Percentiles rank a stretch among this genome's conserved stretches.
phyloP scores from a whole-genome alignment of 768 basidiomycete genomes.

The Calocera viscosa region DNA sequence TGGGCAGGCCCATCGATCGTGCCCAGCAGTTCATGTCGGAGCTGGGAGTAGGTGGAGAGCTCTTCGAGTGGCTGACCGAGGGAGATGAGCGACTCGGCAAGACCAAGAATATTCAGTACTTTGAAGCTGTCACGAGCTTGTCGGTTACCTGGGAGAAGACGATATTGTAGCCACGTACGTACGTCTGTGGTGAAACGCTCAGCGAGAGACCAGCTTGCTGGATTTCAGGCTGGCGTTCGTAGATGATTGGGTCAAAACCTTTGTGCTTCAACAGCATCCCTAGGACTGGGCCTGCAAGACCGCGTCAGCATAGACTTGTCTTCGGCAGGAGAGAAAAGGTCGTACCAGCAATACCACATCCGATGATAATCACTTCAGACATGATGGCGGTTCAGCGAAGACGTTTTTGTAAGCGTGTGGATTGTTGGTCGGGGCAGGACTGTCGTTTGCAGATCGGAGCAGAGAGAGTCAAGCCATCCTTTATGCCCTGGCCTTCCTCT shows the following conservation, averaged over 20 bases:
- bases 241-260: constrained; percentile 31
- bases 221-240: constrained; percentile 21
- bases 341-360: constrained; percentile 31
- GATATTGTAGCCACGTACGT: background rate
- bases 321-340: background rate
- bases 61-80: background rate
- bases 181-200: background rate
- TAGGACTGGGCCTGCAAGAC: constrained; percentile 24
- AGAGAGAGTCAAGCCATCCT: no score
- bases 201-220: background rate
- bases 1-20: no score
- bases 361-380: constrained; percentile 32
- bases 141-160: background rate
- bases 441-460: no score
- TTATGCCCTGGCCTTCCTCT: no score
- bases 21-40: no score
- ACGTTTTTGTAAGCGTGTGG: no score
- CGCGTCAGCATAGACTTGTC: background rate
- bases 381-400: no score
- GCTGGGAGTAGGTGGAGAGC: background rate
- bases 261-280: constrained; percentile 30
- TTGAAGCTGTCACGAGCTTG: background rate
- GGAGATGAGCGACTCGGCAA: background rate
- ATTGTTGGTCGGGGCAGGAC: no score
- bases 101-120: background rate